Conservation (phyloP, 495 filamentous ascomycete species). For the Penicillium pulvis region DNA sequence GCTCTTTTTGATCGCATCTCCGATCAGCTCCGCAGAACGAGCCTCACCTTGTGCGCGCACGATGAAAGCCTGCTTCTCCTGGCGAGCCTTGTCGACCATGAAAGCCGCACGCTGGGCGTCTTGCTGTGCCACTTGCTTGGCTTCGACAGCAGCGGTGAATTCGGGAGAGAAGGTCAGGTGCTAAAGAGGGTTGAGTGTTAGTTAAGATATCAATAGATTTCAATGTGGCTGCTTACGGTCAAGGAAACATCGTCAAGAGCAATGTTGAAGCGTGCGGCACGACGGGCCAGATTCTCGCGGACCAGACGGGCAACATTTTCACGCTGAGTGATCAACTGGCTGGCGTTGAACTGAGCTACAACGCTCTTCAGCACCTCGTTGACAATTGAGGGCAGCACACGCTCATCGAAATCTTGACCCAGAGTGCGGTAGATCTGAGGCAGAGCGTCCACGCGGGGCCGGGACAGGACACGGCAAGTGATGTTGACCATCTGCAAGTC, state of each 20-base stretch:
- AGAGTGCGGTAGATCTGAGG: conserved; percentile 97
- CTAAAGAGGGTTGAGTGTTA: conserved; percentile 42
- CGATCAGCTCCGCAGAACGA: conserved; percentile 95
- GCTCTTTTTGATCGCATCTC: conserved; percentile 99
- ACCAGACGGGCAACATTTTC: conserved; percentile 93
- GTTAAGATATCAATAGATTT: conserved; percentile 20
- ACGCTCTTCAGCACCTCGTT: conserved; percentile 99
- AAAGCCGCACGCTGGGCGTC: conserved; percentile 97
- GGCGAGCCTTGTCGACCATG: conserved; percentile 96
- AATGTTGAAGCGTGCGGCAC: conserved; percentile 96
- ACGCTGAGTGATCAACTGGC: conserved; percentile 96
- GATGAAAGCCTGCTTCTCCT: conserved; percentile 99
- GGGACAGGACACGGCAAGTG: conserved; percentile 97
- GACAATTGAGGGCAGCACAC: conserved; percentile 94
- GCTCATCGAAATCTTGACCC: conserved; percentile 94
- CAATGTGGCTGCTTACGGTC: conserved; percentile 64
- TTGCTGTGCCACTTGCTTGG: conserved; percentile 98
- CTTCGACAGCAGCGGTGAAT: conserved; percentile 98
- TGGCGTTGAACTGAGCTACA: conserved; percentile 98
- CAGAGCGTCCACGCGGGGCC: conserved; percentile 82
- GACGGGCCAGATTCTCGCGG: conserved; percentile 84
- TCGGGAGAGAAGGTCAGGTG: conserved; percentile 99
- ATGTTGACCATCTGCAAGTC: conserved; percentile 99
- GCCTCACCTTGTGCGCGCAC: conserved; percentile 99
- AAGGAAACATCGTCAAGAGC: conserved; percentile 95